These are phyloP conservation scores for Hydnum rufescens DNA, from an alignment of 768 basidiomycete genomes.

Conservation along the genomic window DNA sequence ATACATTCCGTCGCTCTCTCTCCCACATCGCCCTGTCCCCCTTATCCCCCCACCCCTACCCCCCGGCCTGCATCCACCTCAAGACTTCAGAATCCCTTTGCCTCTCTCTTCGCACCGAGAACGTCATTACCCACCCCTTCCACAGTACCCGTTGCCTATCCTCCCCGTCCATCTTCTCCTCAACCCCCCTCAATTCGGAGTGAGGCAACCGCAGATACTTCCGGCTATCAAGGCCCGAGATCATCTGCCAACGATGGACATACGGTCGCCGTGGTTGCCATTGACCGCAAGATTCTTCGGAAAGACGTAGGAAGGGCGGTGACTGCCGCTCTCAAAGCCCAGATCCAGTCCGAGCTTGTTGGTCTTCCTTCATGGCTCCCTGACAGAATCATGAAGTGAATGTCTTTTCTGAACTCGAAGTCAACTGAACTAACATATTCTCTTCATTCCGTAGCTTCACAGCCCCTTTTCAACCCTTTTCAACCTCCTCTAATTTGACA, in stretches of 20 bases:
- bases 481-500: constrained; percentile 17
- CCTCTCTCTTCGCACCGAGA: constrained; percentile 23
- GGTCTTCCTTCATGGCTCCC: constrained; percentile 36
- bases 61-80: constrained; percentile 20
- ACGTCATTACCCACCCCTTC: constrained; percentile 13
- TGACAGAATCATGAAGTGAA: constrained; percentile 31
- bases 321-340: constrained; percentile 31
- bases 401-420: constrained; percentile 3
- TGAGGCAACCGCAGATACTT: background rate
- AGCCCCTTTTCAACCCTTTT: constrained; percentile 36
- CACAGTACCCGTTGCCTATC: constrained; percentile 3
- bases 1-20: constrained; percentile 19
- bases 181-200: constrained; percentile 4
- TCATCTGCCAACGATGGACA: constrained; percentile 23
- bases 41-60: constrained; percentile 24
- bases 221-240: background rate
- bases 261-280: constrained; percentile 34
- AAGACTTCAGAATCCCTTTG: constrained; percentile 54
- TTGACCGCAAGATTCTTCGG: constrained; percentile 31
- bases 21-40: constrained; percentile 15
- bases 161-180: constrained; percentile 10
- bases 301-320: constrained; percentile 35
- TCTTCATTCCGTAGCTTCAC: constrained; percentile 21
- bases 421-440: background rate
- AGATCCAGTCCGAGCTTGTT: constrained; percentile 31